Conservation (phyloP, 129 eudicot species). For the Tanacetum coccineum region DNA sequence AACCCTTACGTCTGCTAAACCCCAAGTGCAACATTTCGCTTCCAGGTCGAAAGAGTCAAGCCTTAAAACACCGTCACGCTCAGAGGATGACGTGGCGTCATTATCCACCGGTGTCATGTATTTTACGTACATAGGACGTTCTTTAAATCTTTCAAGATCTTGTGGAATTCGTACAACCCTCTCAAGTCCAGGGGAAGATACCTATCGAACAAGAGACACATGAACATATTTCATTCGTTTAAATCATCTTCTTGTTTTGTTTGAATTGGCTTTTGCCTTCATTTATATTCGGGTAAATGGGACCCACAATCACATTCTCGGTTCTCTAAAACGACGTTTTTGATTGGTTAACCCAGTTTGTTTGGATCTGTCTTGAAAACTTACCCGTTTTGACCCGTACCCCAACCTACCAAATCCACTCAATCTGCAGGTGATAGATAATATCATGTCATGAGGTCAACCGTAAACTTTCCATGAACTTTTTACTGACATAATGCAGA, state of each 20-base stretch:
- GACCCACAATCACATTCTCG: background rate
- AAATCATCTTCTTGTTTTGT: background rate
- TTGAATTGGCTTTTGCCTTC: background rate
- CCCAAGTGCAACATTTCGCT: conserved; percentile 65
- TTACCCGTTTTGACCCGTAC: background rate
- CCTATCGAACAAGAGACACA: conserved; percentile 40
- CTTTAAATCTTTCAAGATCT: conserved; percentile 81
- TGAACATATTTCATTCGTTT: background rate
- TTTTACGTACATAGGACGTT: conserved; percentile 68
- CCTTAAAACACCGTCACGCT: conserved; percentile 69
- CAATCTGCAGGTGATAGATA: background rate
- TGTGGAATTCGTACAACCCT: conserved; percentile 74
- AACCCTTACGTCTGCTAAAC: conserved; percentile 77
- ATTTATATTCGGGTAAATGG: background rate
- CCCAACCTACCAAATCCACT: background rate
- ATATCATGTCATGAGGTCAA: no score
- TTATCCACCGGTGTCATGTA: conserved; percentile 33
- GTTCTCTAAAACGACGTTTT: background rate
- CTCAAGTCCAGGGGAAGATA: conserved; percentile 93
- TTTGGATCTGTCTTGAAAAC: conserved; percentile 2
- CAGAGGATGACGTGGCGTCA: conserved; percentile 34
- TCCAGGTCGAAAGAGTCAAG: conserved; percentile 65
- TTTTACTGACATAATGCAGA: no score
- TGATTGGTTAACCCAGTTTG: background rate
- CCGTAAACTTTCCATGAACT: no score